phyloP scores from a whole-genome alignment of 192 early-diverging fungal species.

The Phycomyces blakesleeanus region DNA sequence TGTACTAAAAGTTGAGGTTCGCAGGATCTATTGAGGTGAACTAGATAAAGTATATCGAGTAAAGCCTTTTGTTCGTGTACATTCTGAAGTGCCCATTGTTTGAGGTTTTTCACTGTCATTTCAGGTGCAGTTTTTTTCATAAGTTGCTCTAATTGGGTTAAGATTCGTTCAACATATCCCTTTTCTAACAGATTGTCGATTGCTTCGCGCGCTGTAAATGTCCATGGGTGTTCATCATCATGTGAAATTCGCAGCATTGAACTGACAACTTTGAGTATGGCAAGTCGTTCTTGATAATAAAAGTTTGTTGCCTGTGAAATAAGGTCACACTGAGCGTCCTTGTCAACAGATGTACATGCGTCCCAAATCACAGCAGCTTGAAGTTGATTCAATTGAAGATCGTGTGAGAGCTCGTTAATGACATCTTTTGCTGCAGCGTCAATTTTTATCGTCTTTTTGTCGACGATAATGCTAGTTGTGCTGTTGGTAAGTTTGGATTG shows the following conservation, averaged over 20 bases:
- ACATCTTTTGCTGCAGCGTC: constrained; percentile 33
- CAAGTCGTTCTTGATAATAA: constrained; percentile 27
- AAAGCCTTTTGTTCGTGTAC: constrained; percentile 42
- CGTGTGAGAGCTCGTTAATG: constrained; percentile 35
- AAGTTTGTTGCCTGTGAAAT: background rate
- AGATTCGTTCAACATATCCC: background rate
- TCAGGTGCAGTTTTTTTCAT: constrained; percentile 22
- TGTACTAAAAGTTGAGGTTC: constrained; percentile 6
- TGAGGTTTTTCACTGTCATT: constrained; percentile 10
- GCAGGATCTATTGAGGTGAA: constrained; percentile 6
- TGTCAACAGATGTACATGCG: constrained; percentile 9
- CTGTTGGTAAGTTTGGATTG: constrained; percentile 31
- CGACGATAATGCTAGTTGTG: constrained; percentile 14
- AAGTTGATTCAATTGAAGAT: constrained; percentile 37
- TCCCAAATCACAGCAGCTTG: constrained; percentile 28
- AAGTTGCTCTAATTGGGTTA: constrained; percentile 15
- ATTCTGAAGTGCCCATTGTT: constrained; percentile 38
- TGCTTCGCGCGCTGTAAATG: background rate
- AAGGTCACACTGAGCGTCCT: background rate
- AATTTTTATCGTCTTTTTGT: constrained; percentile 31
- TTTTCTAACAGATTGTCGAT: background rate
- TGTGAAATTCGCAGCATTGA: constrained; percentile 12
- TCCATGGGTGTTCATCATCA: constrained; percentile 9
- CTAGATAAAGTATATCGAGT: constrained; percentile 35
- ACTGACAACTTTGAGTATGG: constrained; percentile 17